Evolutionary conservation across 1,284 basidiomycete species (phyloP), one percentile per base, ranked within the genome.

Genomic region (Cystobasidium pallidum): DNA sequence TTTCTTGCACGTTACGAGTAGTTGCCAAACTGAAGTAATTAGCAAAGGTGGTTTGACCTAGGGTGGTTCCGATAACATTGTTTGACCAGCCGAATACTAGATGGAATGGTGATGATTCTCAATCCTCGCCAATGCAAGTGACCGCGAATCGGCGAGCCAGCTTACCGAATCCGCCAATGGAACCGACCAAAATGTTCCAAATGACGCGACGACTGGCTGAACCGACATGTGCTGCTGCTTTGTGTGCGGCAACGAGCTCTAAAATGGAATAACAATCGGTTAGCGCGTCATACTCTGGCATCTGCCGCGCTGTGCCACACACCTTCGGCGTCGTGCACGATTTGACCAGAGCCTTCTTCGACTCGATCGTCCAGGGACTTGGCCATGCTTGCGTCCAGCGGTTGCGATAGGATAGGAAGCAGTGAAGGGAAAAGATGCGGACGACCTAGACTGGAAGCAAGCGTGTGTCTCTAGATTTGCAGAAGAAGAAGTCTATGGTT

Each of bases 1-100:
- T 19, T 51, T 51, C 47, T 51, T 51, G 47, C 8, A 51, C 47
- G 21, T 51, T 7, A 19, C 10, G 19, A 51, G 47, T 51, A n/a
- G 47, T 51, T 51, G 47, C 47, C 19, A 51, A n/a, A 24, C 24
- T 51, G 47, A 51, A 51, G 47, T 51, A 51, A 51, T 51, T 51
- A 24, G 47, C 47, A n/a, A 51, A 51, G 15, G 47, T 51, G 21
- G 47, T 51, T 24, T 51, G 47, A n/a, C 47, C 47, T 19, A 51
- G 47, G 7, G 47, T 51, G 21, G 47, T 24, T 51, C 47, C 47
- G 47, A 51, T 51, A n/a, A 51, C 24, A 24, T 51, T 51, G 24
- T 51, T 51, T n/a, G 47, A 51, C 47, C 47, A 51, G 47, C 47
- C 47, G 47, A 51, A 51, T 7, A 51, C 47, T 51, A 51, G 7